A percentile compares a stretch with the other conserved stretches of the same genome.
Conservation (phyloP, 192 early-diverging fungal species). For the Pilaira anomala region DNA sequence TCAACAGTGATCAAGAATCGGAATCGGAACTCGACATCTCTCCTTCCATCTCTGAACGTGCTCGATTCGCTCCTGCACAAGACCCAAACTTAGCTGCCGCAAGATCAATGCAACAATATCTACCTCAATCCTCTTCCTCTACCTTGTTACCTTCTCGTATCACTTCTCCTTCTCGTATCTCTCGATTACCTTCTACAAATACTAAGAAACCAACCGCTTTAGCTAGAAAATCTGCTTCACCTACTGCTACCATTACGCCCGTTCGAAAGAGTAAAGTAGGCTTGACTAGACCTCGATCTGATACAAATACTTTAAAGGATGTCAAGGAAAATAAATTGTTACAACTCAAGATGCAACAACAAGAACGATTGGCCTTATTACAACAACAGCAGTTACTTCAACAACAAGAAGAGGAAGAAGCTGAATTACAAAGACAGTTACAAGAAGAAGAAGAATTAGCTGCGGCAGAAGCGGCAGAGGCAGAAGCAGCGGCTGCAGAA, state of each 20-base stretch:
- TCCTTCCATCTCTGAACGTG: slow-evolving; percentile 6
- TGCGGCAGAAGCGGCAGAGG: neutral
- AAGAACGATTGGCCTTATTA: slow-evolving; percentile 4
- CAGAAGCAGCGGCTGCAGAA: neutral
- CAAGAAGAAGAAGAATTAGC: neutral
- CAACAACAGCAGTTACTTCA: slow-evolving; percentile 19
- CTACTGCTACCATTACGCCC: slow-evolving; percentile 10
- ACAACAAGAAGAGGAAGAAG: slow-evolving; percentile 32
- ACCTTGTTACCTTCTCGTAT: slow-evolving; percentile 26
- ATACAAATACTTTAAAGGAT: slow-evolving; percentile 7
- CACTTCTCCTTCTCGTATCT: slow-evolving; percentile 22
- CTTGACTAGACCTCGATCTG: slow-evolving; percentile 3
- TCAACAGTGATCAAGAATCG: neutral
- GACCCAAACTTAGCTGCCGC: slow-evolving; percentile 26
- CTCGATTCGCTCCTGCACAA: slow-evolving; percentile 31
- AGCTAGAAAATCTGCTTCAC: slow-evolving; percentile 8
- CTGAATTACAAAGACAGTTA: neutral
- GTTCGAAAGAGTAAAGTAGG: neutral
- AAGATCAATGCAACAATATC: slow-evolving; percentile 21
- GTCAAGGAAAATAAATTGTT: slow-evolving; percentile 16
- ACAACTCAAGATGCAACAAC: slow-evolving; percentile 22
- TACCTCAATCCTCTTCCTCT: slow-evolving; percentile 24
- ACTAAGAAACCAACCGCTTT: slow-evolving; percentile 12
- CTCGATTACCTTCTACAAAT: slow-evolving; percentile 8
- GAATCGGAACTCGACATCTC: neutral